Percentiles rank a stretch among this genome's conserved stretches.
These are phyloP conservation scores for Ophiostoma perfectum DNA, from an alignment of 2,329 filamentous ascomycete species.

Conservation along the genomic window DNA sequence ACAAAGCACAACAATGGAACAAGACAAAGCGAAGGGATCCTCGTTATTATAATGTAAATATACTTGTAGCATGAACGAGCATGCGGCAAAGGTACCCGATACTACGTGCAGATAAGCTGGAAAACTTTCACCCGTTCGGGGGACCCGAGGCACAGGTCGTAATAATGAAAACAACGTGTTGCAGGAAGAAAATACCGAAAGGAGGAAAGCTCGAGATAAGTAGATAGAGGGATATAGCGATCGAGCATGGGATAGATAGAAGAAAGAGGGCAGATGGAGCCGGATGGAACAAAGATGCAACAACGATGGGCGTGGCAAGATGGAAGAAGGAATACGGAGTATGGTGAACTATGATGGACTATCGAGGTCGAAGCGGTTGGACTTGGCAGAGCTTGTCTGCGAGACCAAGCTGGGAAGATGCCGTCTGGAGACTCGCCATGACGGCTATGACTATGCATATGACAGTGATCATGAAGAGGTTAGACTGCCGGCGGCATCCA, in stretches of 20 bases:
- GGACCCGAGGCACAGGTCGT: neutral
- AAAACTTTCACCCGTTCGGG: conserved; percentile 4
- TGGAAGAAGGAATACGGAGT: neutral
- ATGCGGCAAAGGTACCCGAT: neutral
- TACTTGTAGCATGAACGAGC: neutral
- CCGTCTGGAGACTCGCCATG: too few relatives aligned
- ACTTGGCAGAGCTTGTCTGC: neutral
- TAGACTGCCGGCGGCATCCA: too few relatives aligned
- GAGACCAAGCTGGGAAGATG: too few relatives aligned
- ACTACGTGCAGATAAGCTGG: conserved; percentile 9
- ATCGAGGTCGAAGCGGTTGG: neutral
- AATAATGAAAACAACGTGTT: neutral
- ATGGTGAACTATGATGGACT: too few relatives aligned
- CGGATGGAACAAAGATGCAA: neutral
- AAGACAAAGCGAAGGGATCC: neutral
- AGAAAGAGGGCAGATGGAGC: neutral
- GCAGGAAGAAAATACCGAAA: conserved; percentile 14
- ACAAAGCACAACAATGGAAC: neutral
- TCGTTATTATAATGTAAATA: conserved; percentile 4
- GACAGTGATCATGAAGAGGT: too few relatives aligned
- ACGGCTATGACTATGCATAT: too few relatives aligned
- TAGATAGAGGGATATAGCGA: neutral
- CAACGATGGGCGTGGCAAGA: neutral
- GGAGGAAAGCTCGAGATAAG: conserved; percentile 13
- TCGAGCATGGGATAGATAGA: neutral